A percentile compares a stretch with the other conserved stretches of the same genome.
Evolutionary conservation across 768 basidiomycete genomes (phyloP).

Genomic region (Tephrocybe sp.): DNA sequence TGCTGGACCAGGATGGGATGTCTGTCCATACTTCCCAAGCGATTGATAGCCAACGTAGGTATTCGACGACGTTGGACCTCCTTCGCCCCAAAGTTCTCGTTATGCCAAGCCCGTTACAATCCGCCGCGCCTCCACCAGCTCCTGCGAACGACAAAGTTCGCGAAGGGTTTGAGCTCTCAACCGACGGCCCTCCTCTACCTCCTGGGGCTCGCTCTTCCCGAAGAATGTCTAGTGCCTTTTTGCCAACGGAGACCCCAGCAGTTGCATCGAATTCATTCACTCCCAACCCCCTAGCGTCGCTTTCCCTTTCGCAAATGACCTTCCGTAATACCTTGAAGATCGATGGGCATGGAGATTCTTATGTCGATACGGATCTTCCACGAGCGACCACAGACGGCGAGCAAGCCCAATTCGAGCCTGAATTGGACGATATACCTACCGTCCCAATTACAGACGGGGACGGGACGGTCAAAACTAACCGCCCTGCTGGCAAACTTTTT

Average conservation of each 20-base stretch:
- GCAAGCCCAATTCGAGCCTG: slow-evolving; percentile 52
- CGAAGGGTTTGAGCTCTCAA: slow-evolving; percentile 61
- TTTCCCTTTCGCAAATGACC: slow-evolving; percentile 78
- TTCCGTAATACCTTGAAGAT: slow-evolving; percentile 80
- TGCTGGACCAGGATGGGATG: slow-evolving; percentile 52
- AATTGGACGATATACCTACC: slow-evolving; percentile 33
- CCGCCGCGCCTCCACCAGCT: slow-evolving; percentile 32
- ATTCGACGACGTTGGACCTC: slow-evolving; percentile 74
- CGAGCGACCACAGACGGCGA: slow-evolving; percentile 79
- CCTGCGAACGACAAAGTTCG: slow-evolving; percentile 33
- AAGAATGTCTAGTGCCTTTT: slow-evolving; percentile 39
- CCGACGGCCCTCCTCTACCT: slow-evolving; percentile 77
- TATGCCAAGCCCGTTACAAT: slow-evolving; percentile 88
- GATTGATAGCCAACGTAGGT: slow-evolving; percentile 46
- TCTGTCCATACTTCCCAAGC: slow-evolving; percentile 40
- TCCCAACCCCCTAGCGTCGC: slow-evolving; percentile 70
- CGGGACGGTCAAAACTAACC: slow-evolving; percentile 33
- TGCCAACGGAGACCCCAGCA: slow-evolving; percentile 33
- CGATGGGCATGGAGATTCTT: slow-evolving; percentile 62
- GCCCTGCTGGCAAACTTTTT: slow-evolving; percentile 80
- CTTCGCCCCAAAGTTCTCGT: slow-evolving; percentile 89
- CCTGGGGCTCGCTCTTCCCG: slow-evolving; percentile 64
- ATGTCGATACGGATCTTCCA: slow-evolving; percentile 60
- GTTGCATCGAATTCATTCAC: slow-evolving; percentile 67
- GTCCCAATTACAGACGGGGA: slow-evolving; percentile 20